Evolutionary conservation across 73 alveolate species (phyloP).

Genomic region (Effrenium voratum): DNA sequence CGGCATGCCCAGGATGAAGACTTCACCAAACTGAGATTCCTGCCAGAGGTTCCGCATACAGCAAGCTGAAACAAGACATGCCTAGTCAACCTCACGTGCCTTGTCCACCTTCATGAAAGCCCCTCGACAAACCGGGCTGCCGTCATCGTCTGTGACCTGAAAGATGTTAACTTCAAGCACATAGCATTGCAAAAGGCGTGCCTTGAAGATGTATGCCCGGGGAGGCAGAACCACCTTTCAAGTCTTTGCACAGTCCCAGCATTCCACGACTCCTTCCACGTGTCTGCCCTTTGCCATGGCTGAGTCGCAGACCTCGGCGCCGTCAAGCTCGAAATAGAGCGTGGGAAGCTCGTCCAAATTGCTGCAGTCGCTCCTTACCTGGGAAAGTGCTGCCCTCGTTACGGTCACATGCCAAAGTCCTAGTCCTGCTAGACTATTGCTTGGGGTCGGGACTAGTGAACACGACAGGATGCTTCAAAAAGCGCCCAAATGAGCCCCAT

Average conservation of each 20-base stretch:
- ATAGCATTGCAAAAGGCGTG: background rate
- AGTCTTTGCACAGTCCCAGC: too few relatives aligned
- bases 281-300: background rate
- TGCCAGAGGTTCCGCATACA: background rate
- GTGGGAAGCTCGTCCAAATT: conserved; percentile 78
- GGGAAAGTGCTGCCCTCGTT: background rate
- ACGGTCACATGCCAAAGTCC: too few relatives aligned
- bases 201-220: conserved; percentile 81
- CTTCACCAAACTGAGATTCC: conserved; percentile 93
- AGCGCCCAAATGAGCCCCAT: too few relatives aligned
- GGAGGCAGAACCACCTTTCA: conserved; percentile 85
- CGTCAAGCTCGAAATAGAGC: conserved; percentile 70
- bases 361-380: conserved; percentile 74
- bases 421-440: too few relatives aligned
- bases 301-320: conserved; percentile 49
- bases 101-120: conserved; percentile 93
- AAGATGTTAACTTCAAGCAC: background rate
- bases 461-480: too few relatives aligned
- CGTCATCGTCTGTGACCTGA: conserved; percentile 45
- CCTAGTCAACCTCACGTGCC: background rate
- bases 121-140: conserved; percentile 80
- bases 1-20: conserved; percentile 92
- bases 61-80: background rate
- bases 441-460: too few relatives aligned
- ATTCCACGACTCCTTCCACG: background rate